phyloP scores from a whole-genome alignment of 129 eudicot species.

The Pseudognaphalium luteoalbum region DNA sequence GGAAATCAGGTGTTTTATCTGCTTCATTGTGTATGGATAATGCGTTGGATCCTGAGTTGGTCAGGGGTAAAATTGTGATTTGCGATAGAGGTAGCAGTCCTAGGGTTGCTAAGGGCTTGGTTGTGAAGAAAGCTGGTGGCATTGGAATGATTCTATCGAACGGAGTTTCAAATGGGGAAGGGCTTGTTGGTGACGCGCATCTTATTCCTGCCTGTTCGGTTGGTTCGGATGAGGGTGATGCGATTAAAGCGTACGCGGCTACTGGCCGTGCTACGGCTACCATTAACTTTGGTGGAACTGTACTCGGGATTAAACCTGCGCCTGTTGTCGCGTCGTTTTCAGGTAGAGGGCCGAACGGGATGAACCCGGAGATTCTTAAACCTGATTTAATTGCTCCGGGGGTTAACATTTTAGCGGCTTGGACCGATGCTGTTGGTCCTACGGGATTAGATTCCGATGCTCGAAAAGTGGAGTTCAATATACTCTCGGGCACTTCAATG shows the following conservation, averaged over 20 bases:
- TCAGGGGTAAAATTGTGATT: slow-evolving; percentile 78
- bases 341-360: slow-evolving; percentile 80
- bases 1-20: slow-evolving; percentile 65
- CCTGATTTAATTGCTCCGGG: slow-evolving; percentile 93
- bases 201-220: slow-evolving; percentile 75
- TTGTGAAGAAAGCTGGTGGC: slow-evolving; percentile 90
- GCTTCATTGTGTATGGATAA: slow-evolving; percentile 87
- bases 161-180: slow-evolving; percentile 75
- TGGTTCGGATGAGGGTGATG: slow-evolving; percentile 68
- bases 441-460: slow-evolving; percentile 71
- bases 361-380: slow-evolving; percentile 82
- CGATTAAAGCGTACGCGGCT: slow-evolving; percentile 57
- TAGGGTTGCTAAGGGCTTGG: slow-evolving; percentile 81
- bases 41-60: slow-evolving; percentile 57
- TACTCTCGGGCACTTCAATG: slow-evolving; percentile 86
- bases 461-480: slow-evolving; percentile 71
- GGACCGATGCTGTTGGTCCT: slow-evolving; percentile 90
- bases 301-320: slow-evolving; percentile 72
- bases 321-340: slow-evolving; percentile 92
- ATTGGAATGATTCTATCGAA: slow-evolving; percentile 86
- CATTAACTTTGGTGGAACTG: slow-evolving; percentile 58
- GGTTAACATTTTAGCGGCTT: slow-evolving; percentile 77
- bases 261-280: slow-evolving; percentile 50
- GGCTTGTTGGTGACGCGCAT: slow-evolving; percentile 85
- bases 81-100: slow-evolving; percentile 92